A percentile compares a stretch with the other conserved stretches of the same genome.
Conservation (phyloP, 106 monocot species). For the Platanthera zijinensis region DNA sequence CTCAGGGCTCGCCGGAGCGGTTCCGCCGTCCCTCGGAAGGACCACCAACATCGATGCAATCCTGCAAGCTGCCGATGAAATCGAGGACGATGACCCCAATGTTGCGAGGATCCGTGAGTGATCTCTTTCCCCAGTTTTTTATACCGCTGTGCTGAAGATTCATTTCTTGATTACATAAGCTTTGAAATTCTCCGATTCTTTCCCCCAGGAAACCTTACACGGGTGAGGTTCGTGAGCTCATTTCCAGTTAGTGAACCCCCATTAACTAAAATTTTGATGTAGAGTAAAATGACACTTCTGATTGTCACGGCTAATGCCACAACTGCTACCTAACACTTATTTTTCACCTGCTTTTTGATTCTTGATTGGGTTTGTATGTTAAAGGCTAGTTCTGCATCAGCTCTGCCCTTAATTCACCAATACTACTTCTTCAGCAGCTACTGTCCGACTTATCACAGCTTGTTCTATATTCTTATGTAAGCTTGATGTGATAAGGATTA, state of each 20-base stretch:
- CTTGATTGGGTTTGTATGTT: background rate
- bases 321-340: background rate
- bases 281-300: background rate
- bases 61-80: conserved; percentile 81
- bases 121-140: background rate
- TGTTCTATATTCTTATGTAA: background rate
- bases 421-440: background rate
- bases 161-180: background rate
- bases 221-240: background rate
- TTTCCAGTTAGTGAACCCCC: background rate
- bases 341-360: background rate
- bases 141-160: background rate
- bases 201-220: background rate
- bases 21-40: conserved; percentile 61
- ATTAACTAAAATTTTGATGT: background rate
- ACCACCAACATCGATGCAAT: conserved; percentile 81
- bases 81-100: conserved; percentile 82
- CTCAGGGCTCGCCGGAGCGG: conserved; percentile 60
- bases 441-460: background rate
- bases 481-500: background rate
- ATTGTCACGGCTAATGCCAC: background rate
- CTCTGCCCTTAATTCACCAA: background rate
- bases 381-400: background rate
- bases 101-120: conserved; percentile 84
- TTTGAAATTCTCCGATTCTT: background rate